Base-by-base conservation (phyloP, 257 asterid species). In the Solanum tacnaense region DNA sequence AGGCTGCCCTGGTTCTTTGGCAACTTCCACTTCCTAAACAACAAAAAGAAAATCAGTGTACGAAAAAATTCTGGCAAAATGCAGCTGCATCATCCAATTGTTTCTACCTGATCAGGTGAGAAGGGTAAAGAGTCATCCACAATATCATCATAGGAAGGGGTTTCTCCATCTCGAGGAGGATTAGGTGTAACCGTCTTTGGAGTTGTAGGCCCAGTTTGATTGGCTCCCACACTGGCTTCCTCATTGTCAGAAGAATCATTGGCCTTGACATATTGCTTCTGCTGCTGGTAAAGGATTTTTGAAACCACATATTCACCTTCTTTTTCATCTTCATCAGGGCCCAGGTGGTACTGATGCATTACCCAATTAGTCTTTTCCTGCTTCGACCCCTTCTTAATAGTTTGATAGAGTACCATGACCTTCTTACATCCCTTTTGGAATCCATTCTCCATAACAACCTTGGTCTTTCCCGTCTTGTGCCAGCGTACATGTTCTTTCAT, bases 341-440 rank as follows among this genome's bases (percentile, higher is more conserved):
- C 99, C 16, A 98, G 91, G 89, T 98, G 99, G 91, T 91, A 95
- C 89, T 98, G 99, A 91, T 98, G 97, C 99, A 98, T 96, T 74
- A 93, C 95, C 99, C 99, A 98, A 41, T 92, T 91, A 86, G 94
- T 92, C 78, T 94, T 97, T 52, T 87, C 95, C 2, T 97, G 93
- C 86, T 93, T 96, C 46, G 92, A 88, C 23, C 94, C 98, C 76
- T 72, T 86, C 92, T 92, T 94, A 13, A 95, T 60, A 9, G 86
- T 83, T 52, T 90, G 87, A 70, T 98, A 94, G 46, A 98, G 94
- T 84, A 98, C 99, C 98, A 97, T 92, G 89, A 98, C 95, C 89
- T 98, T 98, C 92, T 98, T 98, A 18, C 89, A 94, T 4, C 99
- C 99, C 76, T 87, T 96, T 8, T 87, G 95, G 13, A 93, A 36